Base-by-base conservation (phyloP, 2,329 filamentous ascomycete genomes). In the Hypoxylon sp. region DNA sequence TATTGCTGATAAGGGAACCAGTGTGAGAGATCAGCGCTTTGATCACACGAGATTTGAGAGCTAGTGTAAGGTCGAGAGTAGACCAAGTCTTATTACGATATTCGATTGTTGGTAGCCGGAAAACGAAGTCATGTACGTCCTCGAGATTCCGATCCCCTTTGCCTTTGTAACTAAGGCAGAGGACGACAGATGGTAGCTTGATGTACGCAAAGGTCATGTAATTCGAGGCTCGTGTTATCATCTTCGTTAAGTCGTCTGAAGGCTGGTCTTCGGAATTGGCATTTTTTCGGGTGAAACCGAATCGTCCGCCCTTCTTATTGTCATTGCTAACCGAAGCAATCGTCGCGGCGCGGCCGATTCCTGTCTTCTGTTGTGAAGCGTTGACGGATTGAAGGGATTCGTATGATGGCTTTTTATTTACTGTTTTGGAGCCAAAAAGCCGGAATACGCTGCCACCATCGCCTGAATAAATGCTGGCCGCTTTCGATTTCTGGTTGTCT, bases 41-140 rank as follows among this genome's bases (percentile, higher is more conserved):
- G 77, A 97, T 93, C 64, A 98, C 92, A 51, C 97, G 94, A 78
- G 94, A 97, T 83, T 99, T 98, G 59, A 99, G 86, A 13, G 94
- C 92, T 52, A 98, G 85, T 0, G 95, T 94, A 9, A 99, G 88
- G 76, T 99, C 96, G 5, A 99, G 87, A 78, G 98, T 99, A 5
- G 94, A 98, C 96, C 96, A 99, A 8, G 94, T 98, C 84, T 99
- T 99, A 85, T 99, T 99, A 70, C 94, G 90, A 83, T 97, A 98
- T 79, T 99, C 96, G 51, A 99, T 90, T 1, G 92, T 92, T 3
- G 96, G 96, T 81, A 99, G 89, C 35, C 94, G 91, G 87, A 99
- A 99, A 53, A 99, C 96, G 73, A 99, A 97, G 77, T 98, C 92
- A 81, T 99, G 95, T 14, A 99, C 92, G 80, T 99, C 97, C 81